phyloP scores from a whole-genome alignment of 73 alveolate species.

The Uronychia setigera region DNA sequence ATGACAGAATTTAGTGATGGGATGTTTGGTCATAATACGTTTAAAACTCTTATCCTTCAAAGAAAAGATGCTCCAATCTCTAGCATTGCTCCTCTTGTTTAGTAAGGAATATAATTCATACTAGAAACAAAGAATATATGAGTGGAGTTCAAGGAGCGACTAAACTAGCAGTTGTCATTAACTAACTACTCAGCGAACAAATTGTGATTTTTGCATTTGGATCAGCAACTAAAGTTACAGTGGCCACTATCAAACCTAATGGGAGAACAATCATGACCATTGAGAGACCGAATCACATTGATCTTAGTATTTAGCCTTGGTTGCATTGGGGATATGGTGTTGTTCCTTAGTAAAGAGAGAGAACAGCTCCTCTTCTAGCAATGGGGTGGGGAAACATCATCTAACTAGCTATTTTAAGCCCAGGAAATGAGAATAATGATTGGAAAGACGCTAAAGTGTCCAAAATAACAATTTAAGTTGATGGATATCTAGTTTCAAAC shows the following conservation, averaged over 20 bases:
- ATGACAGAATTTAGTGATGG: slow-evolving; percentile 22
- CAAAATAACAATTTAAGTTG: slow-evolving; percentile 14
- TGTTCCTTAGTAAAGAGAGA: slow-evolving; percentile 41
- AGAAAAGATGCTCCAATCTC: slow-evolving; percentile 32
- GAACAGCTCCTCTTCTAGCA: slow-evolving; percentile 25
- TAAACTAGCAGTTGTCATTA: not conserved
- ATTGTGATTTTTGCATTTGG: slow-evolving; percentile 42
- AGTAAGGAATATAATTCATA: not conserved
- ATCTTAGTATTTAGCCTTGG: slow-evolving; percentile 26
- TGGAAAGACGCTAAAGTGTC: not conserved
- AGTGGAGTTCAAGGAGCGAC: not conserved
- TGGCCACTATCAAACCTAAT: slow-evolving; percentile 25
- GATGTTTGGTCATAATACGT: slow-evolving; percentile 9
- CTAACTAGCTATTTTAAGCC: slow-evolving; percentile 11
- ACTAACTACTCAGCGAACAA: not conserved
- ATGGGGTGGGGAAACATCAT: slow-evolving; percentile 48
- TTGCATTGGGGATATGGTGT: slow-evolving; percentile 40
- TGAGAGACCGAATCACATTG: slow-evolving; percentile 36
- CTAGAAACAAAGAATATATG: not conserved
- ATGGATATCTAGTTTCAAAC: slow-evolving; percentile 36
- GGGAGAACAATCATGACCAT: slow-evolving; percentile 10
- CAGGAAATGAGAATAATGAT: slow-evolving; percentile 18
- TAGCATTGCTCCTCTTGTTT: slow-evolving; percentile 29
- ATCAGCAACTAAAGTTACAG: slow-evolving; percentile 11
- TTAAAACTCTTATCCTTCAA: slow-evolving; percentile 23